Percentiles rank a stretch among this genome's conserved stretches.
Conservation (phyloP, 768 basidiomycete genomes). For the Russula dissimulans region DNA sequence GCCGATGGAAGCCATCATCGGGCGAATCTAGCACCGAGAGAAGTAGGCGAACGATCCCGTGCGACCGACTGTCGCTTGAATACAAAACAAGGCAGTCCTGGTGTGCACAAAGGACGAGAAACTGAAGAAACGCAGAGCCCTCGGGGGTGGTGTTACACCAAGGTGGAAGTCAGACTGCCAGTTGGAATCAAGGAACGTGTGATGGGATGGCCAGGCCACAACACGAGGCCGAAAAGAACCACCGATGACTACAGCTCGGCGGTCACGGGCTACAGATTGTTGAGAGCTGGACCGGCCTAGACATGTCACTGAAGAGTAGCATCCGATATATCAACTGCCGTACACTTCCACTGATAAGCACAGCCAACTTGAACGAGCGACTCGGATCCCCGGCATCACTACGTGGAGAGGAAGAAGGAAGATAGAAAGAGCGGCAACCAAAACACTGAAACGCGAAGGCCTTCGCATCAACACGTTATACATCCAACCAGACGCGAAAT, state of each 20-base stretch:
- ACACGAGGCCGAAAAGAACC: constrained; percentile 4
- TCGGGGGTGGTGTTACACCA: neutral
- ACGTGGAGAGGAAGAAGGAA: neutral
- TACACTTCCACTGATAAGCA: neutral
- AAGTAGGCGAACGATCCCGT: neutral
- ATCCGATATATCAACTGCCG: neutral
- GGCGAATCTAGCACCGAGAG: neutral
- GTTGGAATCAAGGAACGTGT: constrained; percentile 11
- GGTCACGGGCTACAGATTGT: neutral
- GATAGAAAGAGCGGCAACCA: neutral
- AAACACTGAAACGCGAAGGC: neutral
- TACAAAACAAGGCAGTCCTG: neutral
- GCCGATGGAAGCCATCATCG: neutral
- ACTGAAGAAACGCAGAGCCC: neutral
- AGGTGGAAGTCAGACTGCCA: neutral
- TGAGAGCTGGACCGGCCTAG: neutral
- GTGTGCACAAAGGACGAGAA: neutral
- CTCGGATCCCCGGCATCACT: neutral
- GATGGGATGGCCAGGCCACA: neutral
- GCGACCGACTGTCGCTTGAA: too few species aligned
- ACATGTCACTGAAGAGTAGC: neutral
- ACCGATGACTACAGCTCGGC: neutral
- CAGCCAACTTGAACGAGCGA: neutral
- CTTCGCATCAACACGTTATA: neutral
- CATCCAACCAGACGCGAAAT: neutral